A percentile compares a stretch with the other conserved stretches of the same genome.
Evolutionary conservation across 176 grass and related monocot genomes (phyloP).

Genomic region (Elaeis guineensis): DNA sequence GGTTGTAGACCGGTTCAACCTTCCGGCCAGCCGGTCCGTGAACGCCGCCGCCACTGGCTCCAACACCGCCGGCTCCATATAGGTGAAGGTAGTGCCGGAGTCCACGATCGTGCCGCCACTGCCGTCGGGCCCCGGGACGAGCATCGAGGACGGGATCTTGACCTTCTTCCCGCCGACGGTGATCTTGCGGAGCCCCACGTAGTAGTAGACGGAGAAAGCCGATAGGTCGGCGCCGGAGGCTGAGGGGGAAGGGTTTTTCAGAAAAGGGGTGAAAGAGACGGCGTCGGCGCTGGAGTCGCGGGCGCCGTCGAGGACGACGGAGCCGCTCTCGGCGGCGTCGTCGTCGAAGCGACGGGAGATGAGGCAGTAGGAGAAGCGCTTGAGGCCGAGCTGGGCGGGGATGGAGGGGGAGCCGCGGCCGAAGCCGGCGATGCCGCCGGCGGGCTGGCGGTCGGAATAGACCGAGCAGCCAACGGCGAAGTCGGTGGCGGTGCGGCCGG

Average conservation of each 20-base stretch:
- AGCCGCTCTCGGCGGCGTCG: constrained; percentile 43
- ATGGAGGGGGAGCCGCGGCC: constrained; percentile 60
- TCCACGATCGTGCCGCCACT: constrained; percentile 73
- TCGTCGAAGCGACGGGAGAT: constrained; percentile 76
- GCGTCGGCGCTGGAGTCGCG: neutral
- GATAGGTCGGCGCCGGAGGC: neutral
- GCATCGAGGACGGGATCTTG: constrained; percentile 27
- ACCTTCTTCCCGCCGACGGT: constrained; percentile 47
- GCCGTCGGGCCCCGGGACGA: constrained; percentile 21
- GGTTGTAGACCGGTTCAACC: constrained; percentile 41
- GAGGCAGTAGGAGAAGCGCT: constrained; percentile 77
- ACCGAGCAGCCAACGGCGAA: constrained; percentile 67
- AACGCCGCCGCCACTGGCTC: constrained; percentile 28
- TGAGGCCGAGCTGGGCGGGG: constrained; percentile 44
- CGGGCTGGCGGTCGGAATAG: constrained; percentile 68
- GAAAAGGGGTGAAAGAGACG: constrained; percentile 45
- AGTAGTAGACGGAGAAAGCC: constrained; percentile 80
- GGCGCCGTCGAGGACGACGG: constrained; percentile 42
- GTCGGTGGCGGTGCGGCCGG: constrained; percentile 9
- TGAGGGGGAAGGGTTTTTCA: constrained; percentile 14
- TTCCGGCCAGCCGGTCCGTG: constrained; percentile 21
- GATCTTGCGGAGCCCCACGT: constrained; percentile 37
- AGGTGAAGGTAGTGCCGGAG: constrained; percentile 80
- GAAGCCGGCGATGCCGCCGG: constrained; percentile 61
- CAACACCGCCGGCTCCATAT: constrained; percentile 58